phyloP scores from a whole-genome alignment of 2,329 filamentous ascomycete species.

The Aspergillus neoniger region DNA sequence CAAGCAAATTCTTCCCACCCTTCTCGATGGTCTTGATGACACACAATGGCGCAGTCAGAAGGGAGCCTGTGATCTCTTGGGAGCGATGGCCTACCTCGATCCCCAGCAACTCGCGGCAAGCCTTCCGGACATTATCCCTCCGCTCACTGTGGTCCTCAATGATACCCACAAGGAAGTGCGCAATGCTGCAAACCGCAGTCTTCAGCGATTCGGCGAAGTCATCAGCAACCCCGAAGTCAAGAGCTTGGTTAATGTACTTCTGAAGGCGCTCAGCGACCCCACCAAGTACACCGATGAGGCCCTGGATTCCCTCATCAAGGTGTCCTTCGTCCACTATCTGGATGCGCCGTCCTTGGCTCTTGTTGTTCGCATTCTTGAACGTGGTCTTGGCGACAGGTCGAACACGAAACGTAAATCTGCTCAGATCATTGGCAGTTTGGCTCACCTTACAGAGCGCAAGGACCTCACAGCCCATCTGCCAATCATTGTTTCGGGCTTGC shows the following conservation, averaged over 20 bases:
- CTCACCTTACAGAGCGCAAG: conserved; percentile 94
- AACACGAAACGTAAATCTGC: conserved; percentile 94
- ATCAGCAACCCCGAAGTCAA: conserved; percentile 98
- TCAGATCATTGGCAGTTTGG: conserved; percentile 96
- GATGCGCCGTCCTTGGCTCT: conserved; percentile 93
- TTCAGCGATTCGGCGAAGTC: conserved; percentile 97
- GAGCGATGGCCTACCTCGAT: conserved; percentile 98
- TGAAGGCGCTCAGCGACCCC: conserved; percentile 95
- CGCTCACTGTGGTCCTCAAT: conserved; percentile 88
- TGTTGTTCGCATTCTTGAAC: conserved; percentile 91
- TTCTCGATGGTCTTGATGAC: conserved; percentile 90
- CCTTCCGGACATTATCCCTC: conserved; percentile 94
- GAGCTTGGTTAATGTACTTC: conserved; percentile 81
- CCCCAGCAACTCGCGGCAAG: conserved; percentile 91
- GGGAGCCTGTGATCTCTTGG: conserved; percentile 92
- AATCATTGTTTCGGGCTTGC: conserved; percentile 86
- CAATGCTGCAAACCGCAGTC: conserved; percentile 84
- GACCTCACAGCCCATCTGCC: conserved; percentile 89
- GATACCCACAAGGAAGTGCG: conserved; percentile 98
- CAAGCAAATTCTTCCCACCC: conserved; percentile 86
- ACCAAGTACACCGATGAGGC: conserved; percentile 97
- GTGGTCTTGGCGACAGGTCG: conserved; percentile 86
- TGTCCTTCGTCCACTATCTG: conserved; percentile 98
- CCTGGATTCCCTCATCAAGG: conserved; percentile 89
- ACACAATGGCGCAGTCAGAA: conserved; percentile 98